phyloP scores from a whole-genome alignment of 345 rosid species.

The Zanthoxylum bungeanum region DNA sequence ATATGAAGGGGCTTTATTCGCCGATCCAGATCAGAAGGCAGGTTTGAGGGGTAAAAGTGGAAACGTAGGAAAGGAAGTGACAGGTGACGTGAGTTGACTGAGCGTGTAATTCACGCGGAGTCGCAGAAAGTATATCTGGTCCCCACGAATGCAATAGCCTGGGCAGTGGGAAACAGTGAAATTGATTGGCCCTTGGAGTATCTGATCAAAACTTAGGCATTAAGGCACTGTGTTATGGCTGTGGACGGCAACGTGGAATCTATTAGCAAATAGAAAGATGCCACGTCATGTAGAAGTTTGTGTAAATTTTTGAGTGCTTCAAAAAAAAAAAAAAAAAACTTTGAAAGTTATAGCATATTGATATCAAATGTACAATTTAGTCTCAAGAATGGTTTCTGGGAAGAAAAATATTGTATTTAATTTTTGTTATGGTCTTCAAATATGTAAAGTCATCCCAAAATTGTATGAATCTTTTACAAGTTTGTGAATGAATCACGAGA shows the following conservation, averaged over 20 bases:
- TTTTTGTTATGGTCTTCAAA: background rate
- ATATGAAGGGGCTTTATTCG: constrained; percentile 8
- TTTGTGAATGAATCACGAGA: background rate
- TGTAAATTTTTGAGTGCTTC: background rate
- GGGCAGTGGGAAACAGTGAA: constrained; percentile 1
- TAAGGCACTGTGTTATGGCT: background rate
- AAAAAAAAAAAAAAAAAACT: too few species aligned
- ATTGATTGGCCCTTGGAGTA: background rate
- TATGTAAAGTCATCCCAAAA: background rate
- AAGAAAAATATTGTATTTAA: background rate
- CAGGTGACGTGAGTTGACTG: background rate
- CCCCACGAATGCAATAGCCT: background rate
- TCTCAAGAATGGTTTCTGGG: background rate
- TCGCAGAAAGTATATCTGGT: background rate
- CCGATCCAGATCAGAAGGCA: background rate
- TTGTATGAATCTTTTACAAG: background rate
- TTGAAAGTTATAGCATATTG: background rate
- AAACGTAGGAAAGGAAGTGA: background rate
- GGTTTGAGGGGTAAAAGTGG: background rate
- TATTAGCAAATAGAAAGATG: background rate
- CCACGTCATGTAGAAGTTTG: background rate
- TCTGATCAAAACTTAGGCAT: background rate
- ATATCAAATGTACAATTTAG: background rate
- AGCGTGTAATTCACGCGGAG: constrained; percentile 12
- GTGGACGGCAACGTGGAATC: background rate